Base-by-base conservation (phyloP, 2,329 filamentous ascomycete species). In the Orbilia quercus region DNA sequence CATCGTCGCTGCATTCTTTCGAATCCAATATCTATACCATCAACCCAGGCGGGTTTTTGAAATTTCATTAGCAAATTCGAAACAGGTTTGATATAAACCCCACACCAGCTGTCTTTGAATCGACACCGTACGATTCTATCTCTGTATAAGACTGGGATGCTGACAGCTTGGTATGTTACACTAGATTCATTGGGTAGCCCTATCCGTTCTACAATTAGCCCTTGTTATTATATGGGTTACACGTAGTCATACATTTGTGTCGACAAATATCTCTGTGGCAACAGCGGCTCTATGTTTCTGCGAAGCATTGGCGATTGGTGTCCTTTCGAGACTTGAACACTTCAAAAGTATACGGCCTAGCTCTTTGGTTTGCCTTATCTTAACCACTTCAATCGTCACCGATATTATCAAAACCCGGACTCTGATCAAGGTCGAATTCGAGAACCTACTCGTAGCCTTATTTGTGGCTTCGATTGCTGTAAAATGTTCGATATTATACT, bases 281-380 rank as follows among this genome's bases (percentile, higher is more conserved):
- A 36, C 38, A 3, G 55, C 55, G 1, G 38, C 23, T 7, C 31
- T 59, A 1, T 16, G 18, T 6, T 59, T 59, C 55, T 14, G n/a
- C n/a, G 38, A 48, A 28, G 18, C 47, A 14, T 12, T 59, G 7
- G 55, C 20, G 4, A 31, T 59, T 6, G 55, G 55, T 18, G 22
- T 45, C 14, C 7, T 58, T 2, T 44, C 36, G 7, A 25, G 36
- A 20, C 23, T 42, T 16, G 54, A 58, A 22, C 54, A 58, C 45
- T 34, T 58, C 22, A 34, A 23, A 22, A 58, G 25, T 23, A 44
- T 58, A 11, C 34, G 54, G 16, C 54, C 54, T 31, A 58, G 54
- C 36, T 58, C 54, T 2, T 40, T 58, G 18, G 11, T 58, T 4
- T 38, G 54, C 14, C 2, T 58, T 2, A 16, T 23, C 7, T 31